Percentiles rank a stretch among this genome's conserved stretches.
These are phyloP conservation scores for Zygotorulaspora florentina DNA, from an alignment of 805 yeast species.

Conservation along the genomic window DNA sequence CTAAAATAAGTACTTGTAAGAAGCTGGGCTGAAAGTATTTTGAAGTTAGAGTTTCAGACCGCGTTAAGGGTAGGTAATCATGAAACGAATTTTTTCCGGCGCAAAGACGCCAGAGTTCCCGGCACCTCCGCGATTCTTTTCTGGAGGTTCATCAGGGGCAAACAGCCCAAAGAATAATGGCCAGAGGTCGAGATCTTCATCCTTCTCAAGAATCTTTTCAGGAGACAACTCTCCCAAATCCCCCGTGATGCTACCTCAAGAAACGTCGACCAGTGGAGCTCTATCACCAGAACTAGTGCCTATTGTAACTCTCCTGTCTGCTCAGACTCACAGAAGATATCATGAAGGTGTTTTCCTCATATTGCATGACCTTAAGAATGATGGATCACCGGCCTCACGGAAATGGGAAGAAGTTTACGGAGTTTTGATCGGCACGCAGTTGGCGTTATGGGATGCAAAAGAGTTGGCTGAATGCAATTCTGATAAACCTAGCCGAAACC, in stretches of 20 bases:
- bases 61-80: conserved; percentile 4
- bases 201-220: conserved; percentile 21
- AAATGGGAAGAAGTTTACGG: conserved; percentile 94
- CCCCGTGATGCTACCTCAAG: conserved; percentile 16
- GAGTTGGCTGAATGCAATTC: conserved; percentile 48
- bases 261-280: conserved; percentile 15
- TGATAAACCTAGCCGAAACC: conserved; percentile 37
- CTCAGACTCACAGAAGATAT: conserved; percentile 72
- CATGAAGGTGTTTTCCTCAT: conserved; percentile 73
- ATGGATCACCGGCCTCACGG: conserved; percentile 81
- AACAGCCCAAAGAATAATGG: conserved; percentile 11
- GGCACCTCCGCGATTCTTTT: conserved; percentile 27
- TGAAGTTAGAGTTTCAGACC: too few relatives aligned
- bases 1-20: too few relatives aligned
- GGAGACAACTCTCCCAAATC: conserved; percentile 18
- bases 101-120: conserved; percentile 24
- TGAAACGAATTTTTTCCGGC: conserved; percentile 31
- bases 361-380: conserved; percentile 68
- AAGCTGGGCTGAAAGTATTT: too few relatives aligned
- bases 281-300: conserved; percentile 49
- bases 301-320: conserved; percentile 66
- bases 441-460: conserved; percentile 88
- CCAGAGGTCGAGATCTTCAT: conserved; percentile 21
- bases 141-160: conserved; percentile 13
- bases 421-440: conserved; percentile 81